Evolutionary conservation across 768 basidiomycete genomes (phyloP).

Genomic region (Mycena epipterygia): DNA sequence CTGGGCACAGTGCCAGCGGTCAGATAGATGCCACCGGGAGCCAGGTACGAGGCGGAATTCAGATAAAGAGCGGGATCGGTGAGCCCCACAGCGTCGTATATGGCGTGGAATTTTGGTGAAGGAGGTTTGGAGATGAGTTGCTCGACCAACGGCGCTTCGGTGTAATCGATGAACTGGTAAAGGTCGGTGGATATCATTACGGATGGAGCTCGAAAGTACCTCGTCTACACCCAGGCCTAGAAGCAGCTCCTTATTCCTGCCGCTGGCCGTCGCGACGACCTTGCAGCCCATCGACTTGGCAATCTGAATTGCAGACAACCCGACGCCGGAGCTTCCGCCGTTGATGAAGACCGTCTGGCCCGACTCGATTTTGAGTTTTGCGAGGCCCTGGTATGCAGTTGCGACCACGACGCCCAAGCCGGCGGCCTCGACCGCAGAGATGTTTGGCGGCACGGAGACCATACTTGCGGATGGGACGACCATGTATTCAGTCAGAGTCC

Average conservation of each 20-base stretch:
- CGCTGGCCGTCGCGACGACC: slow-evolving; percentile 73
- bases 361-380: slow-evolving; percentile 59
- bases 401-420: slow-evolving; percentile 68
- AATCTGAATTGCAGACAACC: slow-evolving; percentile 76
- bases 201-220: slow-evolving; percentile 44
- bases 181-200: no score
- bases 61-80: slow-evolving; percentile 64
- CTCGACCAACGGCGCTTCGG: slow-evolving; percentile 61
- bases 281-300: slow-evolving; percentile 74
- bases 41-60: slow-evolving; percentile 65
- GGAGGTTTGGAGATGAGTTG: slow-evolving; percentile 59
- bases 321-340: slow-evolving; percentile 79
- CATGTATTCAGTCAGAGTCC: slow-evolving; percentile 73
- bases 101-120: slow-evolving; percentile 64
- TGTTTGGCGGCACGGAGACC: slow-evolving; percentile 44
- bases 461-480: slow-evolving; percentile 55
- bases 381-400: slow-evolving; percentile 71
- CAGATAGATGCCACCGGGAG: slow-evolving; percentile 65
- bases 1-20: slow-evolving; percentile 63
- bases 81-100: slow-evolving; percentile 71
- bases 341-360: slow-evolving; percentile 77
- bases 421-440: slow-evolving; percentile 70
- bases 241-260: slow-evolving; percentile 70
- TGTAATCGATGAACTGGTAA: slow-evolving; percentile 72
- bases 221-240: slow-evolving; percentile 75